Conservation (phyloP, 305 asterid species). For the Rubia occidens region DNA sequence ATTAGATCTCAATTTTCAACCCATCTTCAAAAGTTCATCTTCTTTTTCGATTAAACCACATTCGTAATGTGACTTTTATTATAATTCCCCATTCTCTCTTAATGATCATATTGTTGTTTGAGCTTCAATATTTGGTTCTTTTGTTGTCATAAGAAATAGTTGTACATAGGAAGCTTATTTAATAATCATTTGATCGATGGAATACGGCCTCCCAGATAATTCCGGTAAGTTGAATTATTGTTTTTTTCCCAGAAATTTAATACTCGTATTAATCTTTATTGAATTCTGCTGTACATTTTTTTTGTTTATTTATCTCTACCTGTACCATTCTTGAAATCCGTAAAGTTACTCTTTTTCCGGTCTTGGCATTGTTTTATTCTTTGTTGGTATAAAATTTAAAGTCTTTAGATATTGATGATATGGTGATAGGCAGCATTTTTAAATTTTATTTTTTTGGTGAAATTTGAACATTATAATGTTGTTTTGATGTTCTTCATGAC, state of each 20-base stretch:
- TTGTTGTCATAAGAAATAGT: not conserved
- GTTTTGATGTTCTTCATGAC: not conserved
- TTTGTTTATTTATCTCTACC: not conserved
- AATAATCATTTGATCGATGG: constrained; percentile 9
- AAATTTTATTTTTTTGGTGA: not conserved
- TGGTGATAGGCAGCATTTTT: not conserved
- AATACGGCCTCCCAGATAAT: constrained; percentile 13
- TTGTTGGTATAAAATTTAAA: not conserved
- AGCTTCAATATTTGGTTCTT: constrained; percentile 2
- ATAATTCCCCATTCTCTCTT: not conserved
- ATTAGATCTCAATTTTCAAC: no score
- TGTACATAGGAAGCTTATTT: not conserved
- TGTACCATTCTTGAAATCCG: not conserved
- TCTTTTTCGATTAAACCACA: not conserved
- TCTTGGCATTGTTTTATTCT: not conserved
- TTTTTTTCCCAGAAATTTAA: not conserved
- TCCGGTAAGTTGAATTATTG: constrained; percentile 4
- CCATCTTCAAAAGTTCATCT: not conserved
- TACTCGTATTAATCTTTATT: not conserved
- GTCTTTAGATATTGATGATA: not conserved
- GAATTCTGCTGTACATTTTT: not conserved
- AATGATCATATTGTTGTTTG: not conserved
- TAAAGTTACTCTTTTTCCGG: not conserved
- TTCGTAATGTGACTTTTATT: not conserved
- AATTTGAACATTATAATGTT: not conserved